Evolutionary conservation across 305 asterid genomes (phyloP), one percentile per base, ranked within the genome.

Genomic region (Fraxinus sp.): DNA sequence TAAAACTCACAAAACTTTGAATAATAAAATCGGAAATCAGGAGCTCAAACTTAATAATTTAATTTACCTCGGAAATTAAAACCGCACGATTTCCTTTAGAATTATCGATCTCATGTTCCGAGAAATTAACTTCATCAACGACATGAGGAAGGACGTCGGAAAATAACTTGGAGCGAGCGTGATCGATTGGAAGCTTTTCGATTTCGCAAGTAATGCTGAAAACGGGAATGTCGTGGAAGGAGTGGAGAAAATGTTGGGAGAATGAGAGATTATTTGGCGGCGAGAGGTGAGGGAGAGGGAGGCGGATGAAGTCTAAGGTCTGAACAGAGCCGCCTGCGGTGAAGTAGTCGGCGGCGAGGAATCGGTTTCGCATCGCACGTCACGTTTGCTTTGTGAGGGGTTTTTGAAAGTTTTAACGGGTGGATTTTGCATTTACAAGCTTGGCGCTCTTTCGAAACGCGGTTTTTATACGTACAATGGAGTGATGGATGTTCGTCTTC

Each of bases 361-460:
- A 96, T 57, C 99, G 98, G 88, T 97, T 93, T 86, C 97, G 97
- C 99, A 94, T 96, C 26, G 89, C 41, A n/a, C 28, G 46, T 59
- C 83, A 30, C 78, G 87, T 79, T 79, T 83, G 87, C 73, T 84
- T 83, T 74, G 83, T 74, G 41, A 57, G 52, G 5, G 80, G 79
- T 66, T 68, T 80, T 84, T 78, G 83, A 76, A 79, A 32, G 59
- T 74, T 80, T 13, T 59, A 81, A 83, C 88, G 90, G 86, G 87
- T 70, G 49, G 82, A 82, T 71, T 82, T 82, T 68, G 72, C 77
- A 20, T 82, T 28, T 70, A 10, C 11, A 33, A 66, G 79, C 78
- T 89, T 86, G 89, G 91, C 91, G 91, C 80, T 41, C 28, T 37
- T 32, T 32, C 5, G 16, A 75, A 57, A 57, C 22, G 81, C 55